phyloP scores from a whole-genome alignment of 176 grass and related monocot genomes.

The Aegilops speltoides region DNA sequence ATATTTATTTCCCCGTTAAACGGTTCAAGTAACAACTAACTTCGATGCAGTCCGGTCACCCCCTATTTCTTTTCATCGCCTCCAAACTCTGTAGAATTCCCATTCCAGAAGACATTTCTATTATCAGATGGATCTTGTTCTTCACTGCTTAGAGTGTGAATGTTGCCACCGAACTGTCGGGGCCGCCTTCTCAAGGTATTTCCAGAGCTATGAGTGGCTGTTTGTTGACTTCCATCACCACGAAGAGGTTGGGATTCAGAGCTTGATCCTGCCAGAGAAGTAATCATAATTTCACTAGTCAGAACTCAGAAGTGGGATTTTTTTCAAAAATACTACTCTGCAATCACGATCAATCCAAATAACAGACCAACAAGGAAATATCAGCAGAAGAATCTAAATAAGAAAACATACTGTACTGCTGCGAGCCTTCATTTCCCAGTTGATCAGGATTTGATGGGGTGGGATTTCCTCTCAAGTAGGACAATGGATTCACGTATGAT shows the following conservation, averaged over 20 bases:
- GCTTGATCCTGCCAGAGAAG: constrained; percentile 31
- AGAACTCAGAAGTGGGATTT: constrained; percentile 16
- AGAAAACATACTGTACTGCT: constrained; percentile 48
- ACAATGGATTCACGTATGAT: constrained; percentile 73
- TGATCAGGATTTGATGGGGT: constrained; percentile 44
- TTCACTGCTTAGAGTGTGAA: constrained; percentile 68
- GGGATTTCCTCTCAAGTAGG: constrained; percentile 60
- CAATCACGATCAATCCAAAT: neutral
- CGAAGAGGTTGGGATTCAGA: neutral
- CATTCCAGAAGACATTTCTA: constrained; percentile 94
- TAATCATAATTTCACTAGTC: neutral
- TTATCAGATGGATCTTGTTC: constrained; percentile 48
- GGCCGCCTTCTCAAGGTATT: constrained; percentile 31
- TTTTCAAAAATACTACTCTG: neutral
- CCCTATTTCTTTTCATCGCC: constrained; percentile 65
- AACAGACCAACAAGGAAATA: neutral
- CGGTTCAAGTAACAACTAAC: neutral
- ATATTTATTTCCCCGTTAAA: neutral
- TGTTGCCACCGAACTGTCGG: constrained; percentile 70
- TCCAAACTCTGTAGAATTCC: constrained; percentile 95
- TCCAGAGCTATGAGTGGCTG: constrained; percentile 11
- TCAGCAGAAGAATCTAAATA: neutral
- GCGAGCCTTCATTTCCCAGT: constrained; percentile 23
- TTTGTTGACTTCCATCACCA: constrained; percentile 29
- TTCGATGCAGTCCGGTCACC: neutral